These are phyloP conservation scores for Draba incana DNA, from an alignment of 345 rosid genomes.

Conservation along the genomic window DNA sequence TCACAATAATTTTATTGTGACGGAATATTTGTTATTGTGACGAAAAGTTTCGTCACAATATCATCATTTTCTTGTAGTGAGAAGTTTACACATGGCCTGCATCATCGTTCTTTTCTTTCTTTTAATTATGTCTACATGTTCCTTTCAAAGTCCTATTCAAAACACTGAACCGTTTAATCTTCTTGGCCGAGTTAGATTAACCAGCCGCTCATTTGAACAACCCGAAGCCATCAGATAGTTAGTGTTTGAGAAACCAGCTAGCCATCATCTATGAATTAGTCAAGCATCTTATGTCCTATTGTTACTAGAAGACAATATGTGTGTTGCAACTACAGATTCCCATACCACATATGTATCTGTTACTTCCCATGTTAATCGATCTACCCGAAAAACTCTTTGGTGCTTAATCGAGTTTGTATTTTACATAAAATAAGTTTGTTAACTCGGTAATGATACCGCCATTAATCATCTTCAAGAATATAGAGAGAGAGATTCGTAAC, in stretches of 20 bases:
- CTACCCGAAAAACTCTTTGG: not conserved
- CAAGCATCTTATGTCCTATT: conserved; percentile 1
- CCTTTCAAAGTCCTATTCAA: not conserved
- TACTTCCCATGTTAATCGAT: conserved; percentile 13
- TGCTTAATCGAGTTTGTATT: not conserved
- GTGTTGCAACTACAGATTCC: conserved; percentile 25
- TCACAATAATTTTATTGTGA: too few species aligned
- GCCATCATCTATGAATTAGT: not conserved
- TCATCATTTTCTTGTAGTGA: too few species aligned
- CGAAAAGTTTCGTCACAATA: too few species aligned
- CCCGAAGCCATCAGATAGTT: not conserved
- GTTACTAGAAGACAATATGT: conserved; percentile 5
- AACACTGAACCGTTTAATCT: not conserved
- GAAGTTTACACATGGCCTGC: not conserved
- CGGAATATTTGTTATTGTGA: too few species aligned
- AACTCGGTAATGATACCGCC: too few species aligned
- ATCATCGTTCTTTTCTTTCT: not conserved
- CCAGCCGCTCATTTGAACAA: not conserved
- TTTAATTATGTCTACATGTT: not conserved
- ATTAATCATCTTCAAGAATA: too few species aligned
- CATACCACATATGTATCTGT: conserved; percentile 18
- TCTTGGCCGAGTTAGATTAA: not conserved
- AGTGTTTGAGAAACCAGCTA: conserved; percentile 1
- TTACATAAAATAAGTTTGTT: conserved; percentile 15
- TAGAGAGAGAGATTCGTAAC: too few species aligned